phyloP scores from a whole-genome alignment of 306 rosid genomes.

The Lagenaria siceraria region DNA sequence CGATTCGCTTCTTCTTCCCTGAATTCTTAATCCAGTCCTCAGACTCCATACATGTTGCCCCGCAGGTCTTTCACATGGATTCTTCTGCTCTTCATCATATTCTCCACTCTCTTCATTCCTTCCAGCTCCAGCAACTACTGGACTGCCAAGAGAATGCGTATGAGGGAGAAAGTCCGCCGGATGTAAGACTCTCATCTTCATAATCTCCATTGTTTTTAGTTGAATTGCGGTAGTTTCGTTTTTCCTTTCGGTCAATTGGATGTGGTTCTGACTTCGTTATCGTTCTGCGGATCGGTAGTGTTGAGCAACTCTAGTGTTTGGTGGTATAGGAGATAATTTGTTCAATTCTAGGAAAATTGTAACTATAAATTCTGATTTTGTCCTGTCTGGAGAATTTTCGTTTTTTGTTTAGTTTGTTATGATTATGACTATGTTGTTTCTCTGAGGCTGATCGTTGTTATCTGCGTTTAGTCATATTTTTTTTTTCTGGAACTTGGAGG shows the following conservation, averaged over 20 bases:
- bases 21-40: background rate
- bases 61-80: constrained; percentile 30
- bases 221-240: background rate
- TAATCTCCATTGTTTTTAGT: background rate
- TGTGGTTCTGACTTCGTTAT: background rate
- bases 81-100: constrained; percentile 31
- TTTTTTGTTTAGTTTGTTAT: background rate
- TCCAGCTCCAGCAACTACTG: constrained; percentile 28
- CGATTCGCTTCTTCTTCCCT: background rate
- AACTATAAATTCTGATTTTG: background rate
- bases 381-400: background rate
- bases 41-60: constrained; percentile 18
- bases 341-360: background rate
- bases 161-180: constrained; percentile 80
- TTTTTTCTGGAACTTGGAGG: background rate
- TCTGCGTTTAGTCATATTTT: background rate
- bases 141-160: constrained; percentile 55
- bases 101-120: constrained; percentile 17
- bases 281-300: background rate
- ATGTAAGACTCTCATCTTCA: constrained; percentile 29
- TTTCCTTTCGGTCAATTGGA: background rate
- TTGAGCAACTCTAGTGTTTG: background rate
- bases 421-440: background rate
- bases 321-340: background rate
- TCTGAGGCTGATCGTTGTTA: background rate